phyloP scores from a whole-genome alignment of 2,329 filamentous ascomycete genomes.

The Aspergillus ibericus region DNA sequence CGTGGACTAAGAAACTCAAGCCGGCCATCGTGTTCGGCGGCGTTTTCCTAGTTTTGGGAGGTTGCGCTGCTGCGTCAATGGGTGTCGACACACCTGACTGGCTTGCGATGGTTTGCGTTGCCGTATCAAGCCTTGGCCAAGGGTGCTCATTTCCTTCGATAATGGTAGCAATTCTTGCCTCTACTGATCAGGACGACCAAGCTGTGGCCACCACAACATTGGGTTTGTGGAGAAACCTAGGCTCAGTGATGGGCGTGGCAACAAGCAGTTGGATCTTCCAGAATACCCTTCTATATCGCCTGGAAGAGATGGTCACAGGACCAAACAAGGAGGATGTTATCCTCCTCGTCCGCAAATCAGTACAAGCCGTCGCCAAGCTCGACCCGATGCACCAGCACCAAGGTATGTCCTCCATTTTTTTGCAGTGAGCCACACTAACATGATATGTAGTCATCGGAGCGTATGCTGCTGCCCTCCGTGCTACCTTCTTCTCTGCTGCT shows the following conservation, averaged over 20 bases:
- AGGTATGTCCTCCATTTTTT: slow-evolving; percentile 37
- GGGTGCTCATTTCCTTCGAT: slow-evolving; percentile 66
- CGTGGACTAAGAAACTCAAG: slow-evolving; percentile 60
- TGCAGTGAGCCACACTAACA: slow-evolving; percentile 18
- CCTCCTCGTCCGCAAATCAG: slow-evolving; percentile 51
- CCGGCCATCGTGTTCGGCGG: slow-evolving; percentile 58
- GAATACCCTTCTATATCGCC: slow-evolving; percentile 63
- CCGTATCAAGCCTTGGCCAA: slow-evolving; percentile 58
- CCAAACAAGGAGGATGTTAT: slow-evolving; percentile 57
- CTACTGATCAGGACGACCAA: slow-evolving; percentile 61
- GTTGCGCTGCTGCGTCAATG: slow-evolving; percentile 52
- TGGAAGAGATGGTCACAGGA: slow-evolving; percentile 60
- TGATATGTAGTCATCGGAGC: slow-evolving; percentile 34
- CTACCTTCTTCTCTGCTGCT: slow-evolving; percentile 41
- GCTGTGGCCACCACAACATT: slow-evolving; percentile 70
- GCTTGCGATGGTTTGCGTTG: slow-evolving; percentile 58
- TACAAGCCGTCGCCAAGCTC: slow-evolving; percentile 49
- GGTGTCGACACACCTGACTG: slow-evolving; percentile 52
- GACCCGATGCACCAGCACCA: slow-evolving; percentile 48
- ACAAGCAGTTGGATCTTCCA: slow-evolving; percentile 71
- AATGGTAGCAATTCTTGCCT: slow-evolving; percentile 63
- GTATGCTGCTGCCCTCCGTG: slow-evolving; percentile 37
- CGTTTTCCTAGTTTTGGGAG: slow-evolving; percentile 52
- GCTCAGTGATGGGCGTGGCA: slow-evolving; percentile 72
- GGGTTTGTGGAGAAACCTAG: slow-evolving; percentile 69